Evolutionary conservation across 352 stramenopile species (phyloP).

Genomic region (Phytopythium chamaehyphon): DNA sequence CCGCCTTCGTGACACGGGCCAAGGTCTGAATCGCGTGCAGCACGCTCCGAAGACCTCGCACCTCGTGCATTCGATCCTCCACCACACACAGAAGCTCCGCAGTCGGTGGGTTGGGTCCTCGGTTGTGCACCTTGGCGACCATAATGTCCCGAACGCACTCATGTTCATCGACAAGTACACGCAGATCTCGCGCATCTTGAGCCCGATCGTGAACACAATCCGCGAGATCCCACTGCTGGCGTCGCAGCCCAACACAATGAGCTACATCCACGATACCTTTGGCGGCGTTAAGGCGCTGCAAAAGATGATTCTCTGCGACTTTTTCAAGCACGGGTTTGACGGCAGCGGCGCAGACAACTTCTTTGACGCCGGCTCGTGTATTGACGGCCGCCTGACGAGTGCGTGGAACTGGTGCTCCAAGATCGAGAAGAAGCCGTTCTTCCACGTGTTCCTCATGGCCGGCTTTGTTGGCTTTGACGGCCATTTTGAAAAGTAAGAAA

Average conservation of each 20-base stretch:
- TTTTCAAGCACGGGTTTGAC: constrained; percentile 96
- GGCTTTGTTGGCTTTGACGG: constrained; percentile 97
- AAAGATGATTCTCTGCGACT: constrained; percentile 92
- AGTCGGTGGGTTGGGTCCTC: constrained; percentile 91
- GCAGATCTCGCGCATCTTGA: constrained; percentile 86
- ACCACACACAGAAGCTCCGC: constrained; percentile 67
- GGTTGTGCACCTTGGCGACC: constrained; percentile 96
- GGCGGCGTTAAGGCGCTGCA: constrained; percentile 79
- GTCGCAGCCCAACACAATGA: constrained; percentile 30
- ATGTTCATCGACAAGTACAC: constrained; percentile 99
- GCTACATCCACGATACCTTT: constrained; percentile 79
- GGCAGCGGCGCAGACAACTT: constrained; percentile 94
- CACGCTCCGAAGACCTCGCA: constrained; percentile 88
- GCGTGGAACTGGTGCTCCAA: constrained; percentile 98
- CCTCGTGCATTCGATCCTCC: constrained; percentile 93
- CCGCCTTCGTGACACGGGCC: constrained; percentile 88
- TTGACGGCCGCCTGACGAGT: constrained; percentile 95
- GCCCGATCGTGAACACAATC: constrained; percentile 84
- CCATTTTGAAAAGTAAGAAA: constrained; percentile 67
- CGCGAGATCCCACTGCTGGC: constrained; percentile 42
- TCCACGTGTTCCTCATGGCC: constrained; percentile 95
- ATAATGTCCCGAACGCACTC: constrained; percentile 97
- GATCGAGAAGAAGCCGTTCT: constrained; percentile 92
- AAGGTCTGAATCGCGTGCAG: constrained; percentile 95
- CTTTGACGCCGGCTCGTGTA: constrained; percentile 94